Base-by-base conservation (phyloP, 2,329 filamentous ascomycete species). In the Ophioceras dolichostomum region DNA sequence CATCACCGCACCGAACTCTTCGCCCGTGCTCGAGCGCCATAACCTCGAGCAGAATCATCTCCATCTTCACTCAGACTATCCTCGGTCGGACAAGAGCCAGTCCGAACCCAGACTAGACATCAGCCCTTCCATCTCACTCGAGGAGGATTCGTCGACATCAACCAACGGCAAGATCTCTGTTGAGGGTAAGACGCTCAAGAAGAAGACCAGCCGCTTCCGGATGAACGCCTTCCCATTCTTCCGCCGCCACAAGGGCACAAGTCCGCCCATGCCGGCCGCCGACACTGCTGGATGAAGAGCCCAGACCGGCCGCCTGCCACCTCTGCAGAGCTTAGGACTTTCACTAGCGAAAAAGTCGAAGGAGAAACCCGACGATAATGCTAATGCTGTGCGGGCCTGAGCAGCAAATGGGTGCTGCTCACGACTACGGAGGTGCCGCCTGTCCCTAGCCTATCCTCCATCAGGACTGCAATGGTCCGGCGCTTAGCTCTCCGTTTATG, bases 151-250 rank as follows among this genome's bases (percentile, higher is more conserved):
- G 26, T 57, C 55, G 14, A 48, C 37, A 2, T 56, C 54, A 5
- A 54, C 53, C 13, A 62, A 61, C 34, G 60, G 62, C 48, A 59
- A 62, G 14, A 13, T 37, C 9, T 21, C 36, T 10, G 31, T 35
- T 7, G 65, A 73, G 22, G 59, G 59, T 36, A 70, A 64, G 42
- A 56, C 61, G 10, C 56, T 79, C 14, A 73, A 67, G 52, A 80
- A 79, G 57, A 76, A 73, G 54, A 62, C 73, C 5, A 79, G 74
- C 48, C 63, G 74, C 29, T 79, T 79, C 47, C 62, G 71, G 43
- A 75, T 79, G 64, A 79, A 76, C 44, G 68, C 70, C 31, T 63
- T 76, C 40, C 65, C 65, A 5, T 67, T 73, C 44, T 73, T 75
- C 48, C 61, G 68, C 46, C 63, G 68, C 38, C 66, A 73, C 46